Conservation (phyloP, 148 eudicot genomes). For the Nepenthes mirabilis region DNA sequence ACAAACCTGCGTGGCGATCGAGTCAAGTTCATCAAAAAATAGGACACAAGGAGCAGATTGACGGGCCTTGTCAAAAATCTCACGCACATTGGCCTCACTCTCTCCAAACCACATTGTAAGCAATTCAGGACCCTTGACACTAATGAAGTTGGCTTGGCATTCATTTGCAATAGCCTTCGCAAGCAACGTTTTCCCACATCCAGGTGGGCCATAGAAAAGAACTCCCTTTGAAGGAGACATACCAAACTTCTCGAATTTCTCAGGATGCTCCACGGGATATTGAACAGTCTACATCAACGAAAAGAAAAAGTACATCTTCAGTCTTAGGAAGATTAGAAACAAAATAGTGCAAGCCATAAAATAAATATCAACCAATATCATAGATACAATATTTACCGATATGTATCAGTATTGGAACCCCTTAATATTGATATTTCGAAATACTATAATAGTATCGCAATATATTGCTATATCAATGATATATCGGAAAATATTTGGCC, state of each 20-base stretch:
- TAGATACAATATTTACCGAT: too few relatives aligned
- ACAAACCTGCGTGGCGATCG: conserved; percentile 82
- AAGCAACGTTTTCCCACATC: conserved; percentile 81
- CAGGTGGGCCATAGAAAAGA: conserved; percentile 90
- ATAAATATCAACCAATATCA: too few relatives aligned
- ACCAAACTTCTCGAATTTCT: conserved; percentile 89
- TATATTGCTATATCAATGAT: too few relatives aligned
- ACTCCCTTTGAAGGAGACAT: conserved; percentile 97
- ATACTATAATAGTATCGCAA: too few relatives aligned
- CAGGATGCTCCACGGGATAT: conserved; percentile 95
- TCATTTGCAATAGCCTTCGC: conserved; percentile 96
- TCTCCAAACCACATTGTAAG: conserved; percentile 97
- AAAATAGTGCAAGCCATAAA: neutral
- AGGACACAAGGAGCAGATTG: conserved; percentile 83
- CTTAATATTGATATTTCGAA: too few relatives aligned
- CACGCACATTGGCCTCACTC: conserved; percentile 88
- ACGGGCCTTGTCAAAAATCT: conserved; percentile 86
- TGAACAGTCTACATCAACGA: conserved; percentile 60
- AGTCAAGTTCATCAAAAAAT: conserved; percentile 86
- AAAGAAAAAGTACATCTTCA: neutral
- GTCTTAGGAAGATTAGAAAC: neutral
- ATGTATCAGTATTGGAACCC: too few relatives aligned
- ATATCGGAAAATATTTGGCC: too few relatives aligned
- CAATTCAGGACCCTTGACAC: conserved; percentile 83
- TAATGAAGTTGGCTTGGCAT: conserved; percentile 85